phyloP scores from a whole-genome alignment of 2,329 filamentous ascomycete genomes.

The Cyclaneusma minus region DNA sequence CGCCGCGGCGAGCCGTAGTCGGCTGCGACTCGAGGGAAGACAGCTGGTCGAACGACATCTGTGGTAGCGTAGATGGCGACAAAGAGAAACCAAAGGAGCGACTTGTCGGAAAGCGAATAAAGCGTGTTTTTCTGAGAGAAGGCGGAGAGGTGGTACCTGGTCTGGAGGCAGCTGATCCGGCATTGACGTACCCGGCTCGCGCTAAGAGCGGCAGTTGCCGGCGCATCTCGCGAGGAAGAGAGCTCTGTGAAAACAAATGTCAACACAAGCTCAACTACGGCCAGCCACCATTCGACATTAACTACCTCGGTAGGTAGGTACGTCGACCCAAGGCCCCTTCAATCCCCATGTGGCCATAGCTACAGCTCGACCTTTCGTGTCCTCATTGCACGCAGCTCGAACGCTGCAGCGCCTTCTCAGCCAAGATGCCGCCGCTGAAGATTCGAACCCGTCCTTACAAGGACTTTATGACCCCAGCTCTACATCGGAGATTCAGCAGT shows the following conservation, averaged over 20 bases:
- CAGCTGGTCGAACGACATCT: constrained; percentile 86
- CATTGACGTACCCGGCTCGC: constrained; percentile 11
- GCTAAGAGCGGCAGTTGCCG: constrained; percentile 3
- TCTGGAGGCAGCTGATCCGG: constrained; percentile 8
- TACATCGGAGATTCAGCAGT: constrained; percentile 75
- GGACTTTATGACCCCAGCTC: constrained; percentile 77
- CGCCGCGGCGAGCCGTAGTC: constrained; percentile 47
- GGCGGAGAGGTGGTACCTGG: constrained; percentile 3
- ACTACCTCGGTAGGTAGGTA: no score
- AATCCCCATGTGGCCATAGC: constrained; percentile 3
- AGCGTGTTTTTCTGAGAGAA: background rate
- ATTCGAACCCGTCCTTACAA: constrained; percentile 23
- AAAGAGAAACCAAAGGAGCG: background rate
- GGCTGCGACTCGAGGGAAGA: constrained; percentile 73
- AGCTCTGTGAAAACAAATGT: background rate
- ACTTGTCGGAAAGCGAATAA: background rate
- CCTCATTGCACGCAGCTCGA: constrained; percentile 3
- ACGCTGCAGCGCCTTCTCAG: constrained; percentile 3
- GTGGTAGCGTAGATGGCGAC: constrained; percentile 4
- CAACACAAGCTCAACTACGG: no score
- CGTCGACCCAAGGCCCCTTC: no score
- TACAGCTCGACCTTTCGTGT: constrained; percentile 2
- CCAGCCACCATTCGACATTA: no score
- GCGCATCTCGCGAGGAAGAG: constrained; percentile 4
- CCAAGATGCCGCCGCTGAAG: no score